Evolutionary conservation across 768 basidiomycete species (phyloP).

Genomic region (Amanita exitialis): DNA sequence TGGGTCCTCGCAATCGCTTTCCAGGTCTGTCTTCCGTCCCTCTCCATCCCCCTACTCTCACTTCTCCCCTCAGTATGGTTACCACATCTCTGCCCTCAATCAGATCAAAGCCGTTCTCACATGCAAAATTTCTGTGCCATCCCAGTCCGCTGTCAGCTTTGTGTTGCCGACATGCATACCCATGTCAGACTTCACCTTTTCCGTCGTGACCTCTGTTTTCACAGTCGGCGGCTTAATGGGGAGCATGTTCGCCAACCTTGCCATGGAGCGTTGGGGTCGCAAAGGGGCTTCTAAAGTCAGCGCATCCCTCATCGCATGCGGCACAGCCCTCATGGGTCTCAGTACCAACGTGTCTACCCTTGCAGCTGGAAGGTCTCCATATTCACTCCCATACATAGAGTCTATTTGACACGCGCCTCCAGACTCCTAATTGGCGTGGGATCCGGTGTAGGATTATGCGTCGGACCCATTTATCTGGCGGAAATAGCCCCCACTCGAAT

Average conservation of each 20-base stretch:
- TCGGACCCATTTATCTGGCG: slow-evolving; percentile 78
- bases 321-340: slow-evolving; percentile 58
- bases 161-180: slow-evolving; percentile 66
- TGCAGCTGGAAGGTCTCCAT: slow-evolving; percentile 52
- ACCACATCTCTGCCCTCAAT: slow-evolving; percentile 86
- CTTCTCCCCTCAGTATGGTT: slow-evolving; percentile 58
- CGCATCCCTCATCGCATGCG: slow-evolving; percentile 42
- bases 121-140: slow-evolving; percentile 34
- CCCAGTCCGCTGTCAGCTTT: slow-evolving; percentile 16
- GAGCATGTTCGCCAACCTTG: slow-evolving; percentile 52
- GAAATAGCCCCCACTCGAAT: slow-evolving; percentile 76
- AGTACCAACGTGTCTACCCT: slow-evolving; percentile 46
- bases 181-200: slow-evolving; percentile 71
- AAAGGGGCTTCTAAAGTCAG: slow-evolving; percentile 56
- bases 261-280: slow-evolving; percentile 67
- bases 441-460: slow-evolving; percentile 64
- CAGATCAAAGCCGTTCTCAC: slow-evolving; percentile 76
- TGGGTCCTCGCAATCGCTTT: slow-evolving; percentile 63
- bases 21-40: slow-evolving; percentile 24
- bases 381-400: background rate
- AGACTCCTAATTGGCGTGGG: slow-evolving; percentile 63
- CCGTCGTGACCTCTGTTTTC: slow-evolving; percentile 76
- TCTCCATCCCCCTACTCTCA: background rate
- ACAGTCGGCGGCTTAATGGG: slow-evolving; percentile 83
- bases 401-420: slow-evolving; percentile 1